Evolutionary conservation across 2,329 filamentous ascomycete species (phyloP).

Genomic region (Exophiala lecanii-corni): DNA sequence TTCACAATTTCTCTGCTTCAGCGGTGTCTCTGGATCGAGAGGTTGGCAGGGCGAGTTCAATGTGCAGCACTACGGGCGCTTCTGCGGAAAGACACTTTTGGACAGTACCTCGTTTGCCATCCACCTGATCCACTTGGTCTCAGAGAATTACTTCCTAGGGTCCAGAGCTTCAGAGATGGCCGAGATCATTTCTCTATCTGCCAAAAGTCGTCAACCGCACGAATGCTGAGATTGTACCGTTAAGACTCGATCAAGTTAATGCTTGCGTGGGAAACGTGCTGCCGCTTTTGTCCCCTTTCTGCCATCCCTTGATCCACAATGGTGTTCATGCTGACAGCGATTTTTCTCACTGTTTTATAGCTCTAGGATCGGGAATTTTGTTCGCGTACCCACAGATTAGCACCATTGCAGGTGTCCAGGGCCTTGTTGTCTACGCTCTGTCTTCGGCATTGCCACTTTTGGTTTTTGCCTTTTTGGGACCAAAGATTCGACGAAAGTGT

Average conservation of each 20-base stretch:
- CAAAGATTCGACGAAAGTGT: slow-evolving; percentile 70
- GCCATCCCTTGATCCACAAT: slow-evolving; percentile 27
- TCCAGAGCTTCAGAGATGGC: too few species aligned
- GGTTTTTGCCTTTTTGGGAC: slow-evolving; percentile 66
- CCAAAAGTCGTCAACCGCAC: slow-evolving; percentile 32
- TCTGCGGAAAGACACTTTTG: slow-evolving; percentile 44
- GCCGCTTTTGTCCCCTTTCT: slow-evolving; percentile 61
- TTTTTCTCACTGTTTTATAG: slow-evolving; percentile 43
- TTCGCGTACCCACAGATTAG: slow-evolving; percentile 79
- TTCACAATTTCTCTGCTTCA: slow-evolving; percentile 28
- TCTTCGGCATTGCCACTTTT: slow-evolving; percentile 68
- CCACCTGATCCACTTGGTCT: slow-evolving; percentile 49
- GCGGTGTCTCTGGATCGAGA: slow-evolving; percentile 33
- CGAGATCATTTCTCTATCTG: not conserved
- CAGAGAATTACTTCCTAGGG: too few species aligned
- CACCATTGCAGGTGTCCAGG: slow-evolving; percentile 73
- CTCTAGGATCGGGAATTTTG: slow-evolving; percentile 76
- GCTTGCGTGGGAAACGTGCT: slow-evolving; percentile 98
- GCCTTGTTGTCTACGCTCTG: slow-evolving; percentile 70
- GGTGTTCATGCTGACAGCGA: slow-evolving; percentile 35
- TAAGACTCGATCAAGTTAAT: slow-evolving; percentile 98
- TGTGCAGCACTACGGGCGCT: slow-evolving; percentile 79
- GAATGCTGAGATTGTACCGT: slow-evolving; percentile 94
- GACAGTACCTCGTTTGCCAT: slow-evolving; percentile 9
- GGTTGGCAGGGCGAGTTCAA: slow-evolving; percentile 31